Base-by-base conservation (phyloP, 768 basidiomycete species). In the Tricholoma furcatifolium region DNA sequence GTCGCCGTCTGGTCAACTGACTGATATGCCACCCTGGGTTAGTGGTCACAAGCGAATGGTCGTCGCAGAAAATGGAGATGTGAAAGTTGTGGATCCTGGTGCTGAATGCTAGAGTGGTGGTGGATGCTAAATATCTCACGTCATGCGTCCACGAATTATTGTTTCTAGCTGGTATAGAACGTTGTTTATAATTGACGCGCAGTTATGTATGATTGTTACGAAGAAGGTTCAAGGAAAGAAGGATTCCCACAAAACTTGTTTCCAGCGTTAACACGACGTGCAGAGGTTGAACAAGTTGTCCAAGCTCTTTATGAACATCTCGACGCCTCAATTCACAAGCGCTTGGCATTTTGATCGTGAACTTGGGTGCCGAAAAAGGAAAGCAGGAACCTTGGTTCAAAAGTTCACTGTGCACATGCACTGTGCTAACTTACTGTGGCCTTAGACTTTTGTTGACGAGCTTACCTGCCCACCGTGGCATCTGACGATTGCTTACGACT, bases 391-490 rank as follows among this genome's bases (percentile, higher is more conserved):
- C 43, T 51, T 43, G 43, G 60, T 50, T 55, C 50, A 40, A 53
- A 53, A 40, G 23, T 52, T 55, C 51, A 53, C 50, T 43, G 30
- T 27, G 27, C 7, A 7, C 27, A 27, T 27, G 27, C 39, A 41
- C 46, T 38, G 32, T 49, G 38, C 30, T 49, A 35, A 40, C 50
- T 55, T 47, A 20, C 27, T 50, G 55, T 32, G 34, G 53, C 53
- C 36, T 41, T 23, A 51, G 40, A 32, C 39, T 52, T 23, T 38
- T 46, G n/a, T 31, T 45, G 31, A 46, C 31, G 27, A 43, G 23
- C 54, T 60, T 61, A 61, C 62, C 62, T 50, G 58, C 54, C 58
- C 60, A 38, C 43, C 44, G 50, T 49, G 53, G 56, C 54, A 39
- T 53, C 38, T 56, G 18, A 62, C 57, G 61, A 58, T 50, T 23